Percentiles rank a stretch among this genome's conserved stretches.
Conservation (phyloP, 2,329 filamentous ascomycete genomes). For the Talaromyces sp. region DNA sequence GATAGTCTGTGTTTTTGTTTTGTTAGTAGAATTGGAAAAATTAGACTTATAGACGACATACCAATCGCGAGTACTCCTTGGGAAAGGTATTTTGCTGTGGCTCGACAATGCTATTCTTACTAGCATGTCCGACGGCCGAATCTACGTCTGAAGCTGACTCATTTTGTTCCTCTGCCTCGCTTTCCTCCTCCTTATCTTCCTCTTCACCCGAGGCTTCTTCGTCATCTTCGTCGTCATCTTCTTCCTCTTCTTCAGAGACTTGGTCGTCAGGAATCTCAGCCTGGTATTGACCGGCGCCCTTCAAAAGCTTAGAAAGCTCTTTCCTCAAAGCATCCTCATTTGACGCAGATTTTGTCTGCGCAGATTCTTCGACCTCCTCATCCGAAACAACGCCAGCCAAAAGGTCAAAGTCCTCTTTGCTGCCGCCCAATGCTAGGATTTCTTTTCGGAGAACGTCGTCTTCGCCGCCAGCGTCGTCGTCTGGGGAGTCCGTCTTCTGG, state of each 20-base stretch:
- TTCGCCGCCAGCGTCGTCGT: conserved; percentile 10
- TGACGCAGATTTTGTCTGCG: conserved; percentile 18
- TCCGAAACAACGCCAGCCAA: conserved; percentile 40
- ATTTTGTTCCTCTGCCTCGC: conserved; percentile 21
- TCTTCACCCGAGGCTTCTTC: conserved; percentile 29
- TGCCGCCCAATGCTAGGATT: conserved; percentile 43
- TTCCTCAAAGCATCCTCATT: conserved; percentile 36
- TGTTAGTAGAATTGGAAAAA: not conserved
- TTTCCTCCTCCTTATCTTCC: conserved; percentile 24
- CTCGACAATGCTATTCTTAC: conserved; percentile 15
- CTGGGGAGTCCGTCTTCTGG: conserved; percentile 12
- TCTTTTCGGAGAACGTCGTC: conserved; percentile 35
- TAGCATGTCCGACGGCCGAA: conserved; percentile 10
- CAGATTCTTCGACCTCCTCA: conserved; percentile 38
- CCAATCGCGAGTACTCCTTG: conserved; percentile 31
- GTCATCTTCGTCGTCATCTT: conserved; percentile 19
- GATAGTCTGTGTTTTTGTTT: conserved; percentile 46
- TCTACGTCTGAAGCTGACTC: conserved; percentile 15
- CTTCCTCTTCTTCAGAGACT: conserved; percentile 23
- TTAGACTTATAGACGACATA: conserved; percentile 14
- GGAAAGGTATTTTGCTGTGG: conserved; percentile 18
- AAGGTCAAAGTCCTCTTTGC: conserved; percentile 44
- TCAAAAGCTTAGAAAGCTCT: conserved; percentile 30
- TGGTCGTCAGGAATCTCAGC: conserved; percentile 23
- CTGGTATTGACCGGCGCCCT: conserved; percentile 26